phyloP scores from a whole-genome alignment of 2,329 filamentous ascomycete genomes.

The Cercospora janseana region DNA sequence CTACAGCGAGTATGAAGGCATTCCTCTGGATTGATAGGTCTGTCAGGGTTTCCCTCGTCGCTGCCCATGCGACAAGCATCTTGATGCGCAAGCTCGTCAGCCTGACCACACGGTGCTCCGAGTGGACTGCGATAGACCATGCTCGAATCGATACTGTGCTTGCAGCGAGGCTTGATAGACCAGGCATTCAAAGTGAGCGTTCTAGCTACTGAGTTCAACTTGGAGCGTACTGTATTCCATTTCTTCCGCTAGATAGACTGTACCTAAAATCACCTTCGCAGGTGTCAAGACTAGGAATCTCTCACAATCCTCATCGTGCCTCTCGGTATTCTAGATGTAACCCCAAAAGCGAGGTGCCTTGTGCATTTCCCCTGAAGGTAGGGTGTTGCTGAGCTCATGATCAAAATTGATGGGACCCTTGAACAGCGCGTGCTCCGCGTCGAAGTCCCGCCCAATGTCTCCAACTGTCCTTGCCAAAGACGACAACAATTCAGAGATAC shows the following conservation, averaged over 20 bases:
- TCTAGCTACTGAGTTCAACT: not conserved
- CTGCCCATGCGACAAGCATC: not conserved
- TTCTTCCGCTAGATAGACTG: slow-evolving; percentile 5
- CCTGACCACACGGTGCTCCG: not conserved
- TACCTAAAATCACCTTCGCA: slow-evolving; percentile 3
- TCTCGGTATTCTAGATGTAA: no score
- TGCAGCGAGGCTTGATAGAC: not conserved
- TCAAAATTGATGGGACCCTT: slow-evolving; percentile 8
- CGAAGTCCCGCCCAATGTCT: slow-evolving; percentile 4
- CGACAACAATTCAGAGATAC: not conserved
- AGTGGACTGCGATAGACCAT: not conserved
- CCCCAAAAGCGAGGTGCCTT: no score
- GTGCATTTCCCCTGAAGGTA: no score
- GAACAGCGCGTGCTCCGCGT: not conserved
- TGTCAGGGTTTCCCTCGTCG: not conserved
- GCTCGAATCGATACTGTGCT: not conserved
- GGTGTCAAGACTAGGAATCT: not conserved
- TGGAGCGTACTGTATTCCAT: not conserved
- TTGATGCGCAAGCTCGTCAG: not conserved
- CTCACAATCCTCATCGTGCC: no score
- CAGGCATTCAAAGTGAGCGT: slow-evolving; percentile 1
- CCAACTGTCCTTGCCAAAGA: not conserved
- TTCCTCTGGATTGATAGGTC: slow-evolving; percentile 56
- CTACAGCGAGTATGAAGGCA: slow-evolving; percentile 84
- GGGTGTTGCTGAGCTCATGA: no score